Conservation (phyloP, 768 basidiomycete species). For the Trametopsis cervina region DNA sequence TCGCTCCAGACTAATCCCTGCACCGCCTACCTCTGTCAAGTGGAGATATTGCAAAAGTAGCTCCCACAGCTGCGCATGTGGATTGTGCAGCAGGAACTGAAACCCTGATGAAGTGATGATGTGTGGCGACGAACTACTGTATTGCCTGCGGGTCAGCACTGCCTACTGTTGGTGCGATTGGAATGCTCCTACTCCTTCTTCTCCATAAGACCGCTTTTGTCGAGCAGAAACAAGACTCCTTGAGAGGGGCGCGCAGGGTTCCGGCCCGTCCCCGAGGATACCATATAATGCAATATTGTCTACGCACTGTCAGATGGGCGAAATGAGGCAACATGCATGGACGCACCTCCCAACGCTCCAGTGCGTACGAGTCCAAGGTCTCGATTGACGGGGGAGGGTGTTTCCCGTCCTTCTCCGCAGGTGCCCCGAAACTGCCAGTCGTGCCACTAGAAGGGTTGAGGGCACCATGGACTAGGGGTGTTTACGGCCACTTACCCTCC, state of each 20-base stretch:
- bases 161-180: background rate
- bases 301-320: conserved; percentile 25
- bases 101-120: conserved; percentile 94
- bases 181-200: conserved; percentile 49
- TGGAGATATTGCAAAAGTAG: conserved; percentile 85
- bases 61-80: conserved; percentile 94
- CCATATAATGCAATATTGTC: conserved; percentile 98
- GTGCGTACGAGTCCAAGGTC: conserved; percentile 70
- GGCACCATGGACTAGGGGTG: background rate
- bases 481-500: conserved; percentile 57
- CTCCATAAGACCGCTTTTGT: conserved; percentile 83
- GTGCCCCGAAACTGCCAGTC: conserved; percentile 79
- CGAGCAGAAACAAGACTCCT: conserved; percentile 77
- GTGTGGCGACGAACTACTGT: conserved; percentile 43
- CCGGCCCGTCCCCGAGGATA: conserved; percentile 82
- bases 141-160: background rate
- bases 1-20: conserved; percentile 3
- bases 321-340: background rate
- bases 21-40: conserved; percentile 62
- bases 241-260: conserved; percentile 69
- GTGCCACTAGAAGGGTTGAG: conserved; percentile 44
- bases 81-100: conserved; percentile 91
- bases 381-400: conserved; percentile 46
- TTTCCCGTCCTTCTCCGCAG: conserved; percentile 60
- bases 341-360: conserved; percentile 86